Evolutionary conservation across 495 filamentous ascomycete species (phyloP).

Genomic region (Penicillium canescens): DNA sequence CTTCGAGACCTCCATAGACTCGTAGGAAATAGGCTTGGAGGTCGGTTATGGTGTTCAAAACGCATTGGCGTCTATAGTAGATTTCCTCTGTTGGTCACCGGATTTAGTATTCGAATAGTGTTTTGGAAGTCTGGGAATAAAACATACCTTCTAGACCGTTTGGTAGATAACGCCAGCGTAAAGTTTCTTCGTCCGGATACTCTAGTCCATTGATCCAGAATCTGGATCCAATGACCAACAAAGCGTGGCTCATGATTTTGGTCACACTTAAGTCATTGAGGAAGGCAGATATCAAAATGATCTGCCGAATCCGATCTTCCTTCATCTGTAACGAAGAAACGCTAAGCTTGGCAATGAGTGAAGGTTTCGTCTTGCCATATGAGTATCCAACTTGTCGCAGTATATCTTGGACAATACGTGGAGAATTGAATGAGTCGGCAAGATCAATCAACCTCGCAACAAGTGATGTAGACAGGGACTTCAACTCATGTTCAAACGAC

Average conservation of each 20-base stretch:
- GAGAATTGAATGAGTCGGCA: slow-evolving; percentile 41
- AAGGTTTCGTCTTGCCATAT: slow-evolving; percentile 28
- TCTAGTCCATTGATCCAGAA: slow-evolving; percentile 54
- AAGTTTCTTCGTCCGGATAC: slow-evolving; percentile 24
- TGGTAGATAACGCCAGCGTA: slow-evolving; percentile 75
- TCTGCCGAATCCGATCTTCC: slow-evolving; percentile 45
- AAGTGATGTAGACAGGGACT: slow-evolving; percentile 26
- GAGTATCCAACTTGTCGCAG: slow-evolving; percentile 25
- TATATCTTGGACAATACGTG: slow-evolving; percentile 16
- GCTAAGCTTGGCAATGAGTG: slow-evolving; percentile 24
- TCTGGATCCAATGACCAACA: slow-evolving; percentile 67
- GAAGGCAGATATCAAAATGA: slow-evolving; percentile 34
- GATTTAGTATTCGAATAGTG: not conserved
- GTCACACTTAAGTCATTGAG: slow-evolving; percentile 25
- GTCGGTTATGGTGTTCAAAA: slow-evolving; percentile 75
- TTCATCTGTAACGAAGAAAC: slow-evolving; percentile 29
- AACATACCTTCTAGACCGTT: slow-evolving; percentile 69
- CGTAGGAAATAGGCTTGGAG: slow-evolving; percentile 71
- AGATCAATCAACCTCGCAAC: slow-evolving; percentile 36
- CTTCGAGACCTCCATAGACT: slow-evolving; percentile 56
- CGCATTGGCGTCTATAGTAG: slow-evolving; percentile 63
- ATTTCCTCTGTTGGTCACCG: slow-evolving; percentile 62
- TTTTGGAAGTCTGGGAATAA: not conserved
- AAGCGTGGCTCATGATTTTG: slow-evolving; percentile 41
- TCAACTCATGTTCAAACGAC: slow-evolving; percentile 26